Evolutionary conservation across 768 basidiomycete species (phyloP).

Genomic region (Kwoniella botswanensis): DNA sequence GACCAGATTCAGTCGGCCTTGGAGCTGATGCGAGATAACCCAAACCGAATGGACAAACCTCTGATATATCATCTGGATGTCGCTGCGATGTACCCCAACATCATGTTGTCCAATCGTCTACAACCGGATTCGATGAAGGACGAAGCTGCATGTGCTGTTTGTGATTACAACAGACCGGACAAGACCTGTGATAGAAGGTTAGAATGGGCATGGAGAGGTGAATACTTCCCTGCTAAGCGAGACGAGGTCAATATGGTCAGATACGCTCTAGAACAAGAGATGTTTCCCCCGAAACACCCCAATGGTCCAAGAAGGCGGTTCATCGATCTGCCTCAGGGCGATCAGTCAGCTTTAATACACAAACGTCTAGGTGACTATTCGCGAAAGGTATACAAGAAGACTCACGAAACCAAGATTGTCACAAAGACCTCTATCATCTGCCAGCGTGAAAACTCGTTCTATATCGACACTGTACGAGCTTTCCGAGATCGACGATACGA

Average conservation of each 20-base stretch:
- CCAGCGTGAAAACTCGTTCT: constrained; percentile 97
- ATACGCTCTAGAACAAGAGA: constrained; percentile 92
- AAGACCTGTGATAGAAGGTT: constrained; percentile 92
- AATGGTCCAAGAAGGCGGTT: constrained; percentile 78
- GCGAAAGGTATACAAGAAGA: constrained; percentile 97
- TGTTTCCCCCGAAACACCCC: constrained; percentile 79
- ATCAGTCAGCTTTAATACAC: constrained; percentile 89
- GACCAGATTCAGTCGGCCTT: constrained; percentile 74
- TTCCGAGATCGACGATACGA: constrained; percentile 98
- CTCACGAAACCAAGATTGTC: constrained; percentile 94
- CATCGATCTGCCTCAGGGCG: constrained; percentile 76
- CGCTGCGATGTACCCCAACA: constrained; percentile 99
- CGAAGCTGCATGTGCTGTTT: constrained; percentile 94
- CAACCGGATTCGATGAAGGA: constrained; percentile 98
- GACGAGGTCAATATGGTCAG: constrained; percentile 99
- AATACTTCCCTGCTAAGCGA: constrained; percentile 94
- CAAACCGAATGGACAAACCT: constrained; percentile 84
- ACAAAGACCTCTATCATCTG: constrained; percentile 93
- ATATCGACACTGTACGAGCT: constrained; percentile 94
- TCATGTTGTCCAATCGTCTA: constrained; percentile 99
- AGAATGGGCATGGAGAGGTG: constrained; percentile 98
- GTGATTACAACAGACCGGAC: constrained; percentile 95
- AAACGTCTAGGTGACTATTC: constrained; percentile 99
- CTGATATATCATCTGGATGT: constrained; percentile 99
- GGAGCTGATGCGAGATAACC: constrained; percentile 88